These are phyloP conservation scores for Xylariaceae sp. DNA, from an alignment of 2,329 filamentous ascomycete genomes.

Conservation along the genomic window DNA sequence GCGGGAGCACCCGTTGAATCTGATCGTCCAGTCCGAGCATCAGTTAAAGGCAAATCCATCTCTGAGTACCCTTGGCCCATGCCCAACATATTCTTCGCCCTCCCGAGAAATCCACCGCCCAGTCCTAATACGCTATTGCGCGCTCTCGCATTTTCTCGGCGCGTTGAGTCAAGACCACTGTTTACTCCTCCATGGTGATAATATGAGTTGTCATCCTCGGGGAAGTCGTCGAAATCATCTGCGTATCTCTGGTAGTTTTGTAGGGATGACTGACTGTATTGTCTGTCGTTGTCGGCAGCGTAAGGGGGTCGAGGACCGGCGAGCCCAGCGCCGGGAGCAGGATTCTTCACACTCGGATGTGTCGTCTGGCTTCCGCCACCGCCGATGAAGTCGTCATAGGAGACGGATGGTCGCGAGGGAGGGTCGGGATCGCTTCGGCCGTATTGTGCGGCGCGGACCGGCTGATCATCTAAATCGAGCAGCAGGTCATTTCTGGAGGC, in stretches of 20 bases:
- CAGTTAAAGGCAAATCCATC: conserved; percentile 95
- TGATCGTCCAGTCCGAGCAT: conserved; percentile 51
- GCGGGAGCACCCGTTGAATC: conserved; percentile 22
- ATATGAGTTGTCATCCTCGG: conserved; percentile 72
- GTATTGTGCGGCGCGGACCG: conserved; percentile 73
- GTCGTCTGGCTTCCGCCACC: conserved; percentile 50
- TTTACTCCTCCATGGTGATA: conserved; percentile 66
- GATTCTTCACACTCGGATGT: conserved; percentile 43
- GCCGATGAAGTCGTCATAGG: conserved; percentile 93
- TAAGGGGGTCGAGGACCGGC: conserved; percentile 40
- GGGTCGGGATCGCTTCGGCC: conserved; percentile 59
- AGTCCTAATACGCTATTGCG: conserved; percentile 85
- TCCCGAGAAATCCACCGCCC: conserved; percentile 82
- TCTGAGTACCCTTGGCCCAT: conserved; percentile 86
- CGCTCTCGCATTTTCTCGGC: conserved; percentile 59
- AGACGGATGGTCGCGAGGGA: conserved; percentile 74
- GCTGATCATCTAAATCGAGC: conserved; percentile 69
- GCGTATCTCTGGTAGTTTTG: conserved; percentile 91
- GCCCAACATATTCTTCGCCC: conserved; percentile 84
- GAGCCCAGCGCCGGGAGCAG: conserved; percentile 26
- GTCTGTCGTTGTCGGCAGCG: conserved; percentile 37
- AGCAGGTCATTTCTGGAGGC: conserved; percentile 56
- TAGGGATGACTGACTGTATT: conserved; percentile 72
- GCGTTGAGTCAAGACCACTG: conserved; percentile 41
- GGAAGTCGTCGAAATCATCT: conserved; percentile 77